Percentiles rank a stretch among this genome's conserved stretches.
These are phyloP conservation scores for Solanum acaule DNA, from an alignment of 257 asterid genomes.

Conservation along the genomic window DNA sequence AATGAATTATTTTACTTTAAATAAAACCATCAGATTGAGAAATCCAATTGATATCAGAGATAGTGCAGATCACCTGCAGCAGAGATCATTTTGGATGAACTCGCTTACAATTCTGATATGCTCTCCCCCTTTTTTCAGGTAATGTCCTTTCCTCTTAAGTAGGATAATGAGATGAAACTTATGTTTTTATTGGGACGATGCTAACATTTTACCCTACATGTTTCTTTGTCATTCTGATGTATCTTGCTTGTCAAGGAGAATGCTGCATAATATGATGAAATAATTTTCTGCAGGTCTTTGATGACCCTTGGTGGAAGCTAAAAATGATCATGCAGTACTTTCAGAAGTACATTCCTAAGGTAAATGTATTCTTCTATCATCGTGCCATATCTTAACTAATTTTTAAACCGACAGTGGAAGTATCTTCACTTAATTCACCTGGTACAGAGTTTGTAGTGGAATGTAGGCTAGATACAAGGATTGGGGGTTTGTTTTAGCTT, in stretches of 20 bases:
- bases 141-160: slow-evolving; percentile 12
- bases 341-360: slow-evolving; percentile 77
- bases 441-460: background rate
- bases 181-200: background rate
- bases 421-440: background rate
- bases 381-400: background rate
- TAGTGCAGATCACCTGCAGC: slow-evolving; percentile 63
- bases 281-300: slow-evolving; percentile 47
- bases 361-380: slow-evolving; percentile 13
- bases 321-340: slow-evolving; percentile 57
- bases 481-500: background rate
- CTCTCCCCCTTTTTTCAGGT: slow-evolving; percentile 77
- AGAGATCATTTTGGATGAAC: slow-evolving; percentile 80
- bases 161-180: background rate
- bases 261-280: background rate
- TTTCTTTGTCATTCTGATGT: background rate
- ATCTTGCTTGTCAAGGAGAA: background rate
- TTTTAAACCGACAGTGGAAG: background rate
- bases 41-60: slow-evolving; percentile 4
- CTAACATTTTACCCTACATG: background rate
- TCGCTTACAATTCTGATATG: slow-evolving; percentile 38
- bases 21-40: background rate
- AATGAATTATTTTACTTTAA: background rate
- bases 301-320: slow-evolving; percentile 61
- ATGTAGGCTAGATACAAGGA: background rate